Evolutionary conservation across 768 basidiomycete species (phyloP), one percentile per base, ranked within the genome.

Genomic region (Pulveroboletus sp.): DNA sequence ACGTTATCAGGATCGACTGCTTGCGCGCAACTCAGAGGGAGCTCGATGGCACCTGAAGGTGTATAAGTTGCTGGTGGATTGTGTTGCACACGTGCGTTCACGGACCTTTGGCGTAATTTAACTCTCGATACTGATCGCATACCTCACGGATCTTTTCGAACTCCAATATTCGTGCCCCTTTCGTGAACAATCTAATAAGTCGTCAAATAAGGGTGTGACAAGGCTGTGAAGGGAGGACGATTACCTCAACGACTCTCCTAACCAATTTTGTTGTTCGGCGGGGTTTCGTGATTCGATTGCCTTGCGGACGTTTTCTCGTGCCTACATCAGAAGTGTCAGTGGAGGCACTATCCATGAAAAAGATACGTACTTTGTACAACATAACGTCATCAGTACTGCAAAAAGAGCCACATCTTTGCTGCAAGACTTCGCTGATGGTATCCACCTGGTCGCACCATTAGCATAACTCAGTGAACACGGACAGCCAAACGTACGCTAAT

Each of bases 311-410:
- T 89, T 93, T 71, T 99, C 96, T 64, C 90, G 86, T 2, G 95
- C 95, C 91, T 94, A 56, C 17, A 35, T 46, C 42, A 41, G 32
- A 26, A 36, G 12, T 24, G 41, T 51, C 40, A 58, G 35, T 41
- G 32, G 40, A 43, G n/a, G 42, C 18, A n/a, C 39, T 35, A 33
- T 39, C 41, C 45, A 37, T 15, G 11, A 46, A 48, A 36, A 47
- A 39, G 49, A 47, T 26, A 57, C 71, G 49, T 58, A 83, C 93
- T 76, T 99, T 99, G 74, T 98, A 97, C 27, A 96, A 69, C 79
- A 96, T 89, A 39, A 99, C 96, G 70, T 99, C 96, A 62, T 97
- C 96, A 2, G 94, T 86, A 58, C 94, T 94, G 69, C 93, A 97
- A 78, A 98, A 98, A 12, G 93, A 91, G 3, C 95, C 94, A 58